Conservation (phyloP, 2,329 filamentous ascomycete genomes). For the Talaromyces sp. region DNA sequence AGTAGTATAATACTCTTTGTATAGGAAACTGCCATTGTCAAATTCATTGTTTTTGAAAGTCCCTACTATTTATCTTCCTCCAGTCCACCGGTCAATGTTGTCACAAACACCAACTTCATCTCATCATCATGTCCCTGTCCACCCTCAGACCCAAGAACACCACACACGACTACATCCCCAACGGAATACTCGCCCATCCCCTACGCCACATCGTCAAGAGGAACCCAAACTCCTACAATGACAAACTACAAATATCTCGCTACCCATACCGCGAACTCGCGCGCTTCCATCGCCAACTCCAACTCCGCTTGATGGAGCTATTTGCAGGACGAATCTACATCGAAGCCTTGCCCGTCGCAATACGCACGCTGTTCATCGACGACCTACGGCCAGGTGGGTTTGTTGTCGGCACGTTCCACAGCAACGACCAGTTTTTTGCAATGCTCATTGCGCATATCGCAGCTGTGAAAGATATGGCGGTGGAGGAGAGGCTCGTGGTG, state of each 20-base stretch:
- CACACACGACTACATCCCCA: no score
- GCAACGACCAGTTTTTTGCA: background rate
- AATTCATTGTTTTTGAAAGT: no score
- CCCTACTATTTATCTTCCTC: background rate
- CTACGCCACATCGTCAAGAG: background rate
- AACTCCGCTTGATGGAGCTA: background rate
- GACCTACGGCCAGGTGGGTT: background rate
- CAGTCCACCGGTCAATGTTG: background rate
- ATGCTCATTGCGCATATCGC: background rate
- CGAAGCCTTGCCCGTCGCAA: background rate
- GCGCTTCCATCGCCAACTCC: background rate
- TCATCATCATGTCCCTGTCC: background rate
- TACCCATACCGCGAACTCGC: background rate
- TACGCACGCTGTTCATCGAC: background rate
- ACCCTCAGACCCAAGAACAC: background rate
- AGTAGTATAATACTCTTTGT: background rate
- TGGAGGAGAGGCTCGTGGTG: background rate
- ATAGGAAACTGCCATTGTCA: background rate
- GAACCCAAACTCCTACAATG: background rate
- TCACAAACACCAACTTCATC: background rate
- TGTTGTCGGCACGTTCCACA: background rate
- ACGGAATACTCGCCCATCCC: background rate
- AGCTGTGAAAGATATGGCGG: background rate
- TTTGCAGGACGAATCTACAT: background rate
- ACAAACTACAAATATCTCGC: background rate